Evolutionary conservation across 495 filamentous ascomycete species (phyloP), one percentile per base, ranked within the genome.

Genomic region (Talaromyces stipitatus): DNA sequence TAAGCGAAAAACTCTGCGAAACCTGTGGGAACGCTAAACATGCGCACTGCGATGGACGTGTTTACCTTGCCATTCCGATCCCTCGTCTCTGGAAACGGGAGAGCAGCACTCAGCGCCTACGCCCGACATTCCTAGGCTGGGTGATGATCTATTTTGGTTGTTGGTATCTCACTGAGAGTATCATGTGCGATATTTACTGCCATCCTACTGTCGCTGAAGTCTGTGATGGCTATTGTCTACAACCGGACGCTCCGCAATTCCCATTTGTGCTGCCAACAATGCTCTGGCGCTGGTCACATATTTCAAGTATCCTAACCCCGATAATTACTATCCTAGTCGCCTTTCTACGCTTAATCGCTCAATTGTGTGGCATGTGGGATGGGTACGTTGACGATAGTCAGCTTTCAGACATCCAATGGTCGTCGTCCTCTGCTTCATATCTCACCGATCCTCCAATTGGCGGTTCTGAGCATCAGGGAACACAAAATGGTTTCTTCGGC

Each of bases 101-200:
- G 2, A 71, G 75, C 0, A 62, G 54, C 18, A 74, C 79, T 41
- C 38, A 68, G 52, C 78, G 75, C 22, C 60, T 67, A 10, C 72
- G 70, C 10, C 77, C 82, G 20, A 90, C 86, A 5, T 74, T 72
- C 30, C 60, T 89, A 1, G 85, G 85, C 12, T 68, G 83, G 57
- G 50, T 78, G 3, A 58, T 73, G 8, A 58, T 84, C 11, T 47
- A 83, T 4, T 61, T 78, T 7, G 64, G 75, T 3, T 54, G 70
- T 22, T 88, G 85, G 82, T 84, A 79, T 53, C 59, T 80, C 29
- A 69, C 76, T 12, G 88, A 91, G 62, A 78, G 77, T 0, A 68
- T 72, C 10, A 82, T 86, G 76, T 85, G 82, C 63, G 75, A 72
- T 43, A 64, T 71, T n/a, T 90, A 81, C 67, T 85, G 82, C 68